Evolutionary conservation across 805 yeast species (phyloP).

Genomic region (Yarrowia keelungensis): DNA sequence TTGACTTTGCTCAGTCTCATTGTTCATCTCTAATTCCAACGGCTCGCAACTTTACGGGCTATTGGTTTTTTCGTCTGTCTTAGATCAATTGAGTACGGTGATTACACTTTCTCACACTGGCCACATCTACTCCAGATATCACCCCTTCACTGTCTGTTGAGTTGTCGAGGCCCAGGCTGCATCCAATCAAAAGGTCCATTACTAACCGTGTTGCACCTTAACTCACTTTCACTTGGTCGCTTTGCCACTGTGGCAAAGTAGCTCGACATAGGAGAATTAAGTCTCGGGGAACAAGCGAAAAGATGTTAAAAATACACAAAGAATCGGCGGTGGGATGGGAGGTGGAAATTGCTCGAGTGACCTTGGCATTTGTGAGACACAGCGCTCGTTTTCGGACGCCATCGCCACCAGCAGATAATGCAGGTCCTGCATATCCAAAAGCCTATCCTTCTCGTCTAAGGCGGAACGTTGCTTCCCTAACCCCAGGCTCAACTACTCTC

Average conservation of each 20-base stretch:
- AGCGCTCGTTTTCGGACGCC: neutral
- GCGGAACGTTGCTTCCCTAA: slow-evolving; percentile 36
- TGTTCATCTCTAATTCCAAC: slow-evolving; percentile 4
- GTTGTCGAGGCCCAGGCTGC: neutral
- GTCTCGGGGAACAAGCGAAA: neutral
- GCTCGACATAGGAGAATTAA: neutral
- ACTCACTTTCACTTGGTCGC: slow-evolving; percentile 18
- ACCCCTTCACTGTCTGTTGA: neutral
- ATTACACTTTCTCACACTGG: neutral
- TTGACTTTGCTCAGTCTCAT: slow-evolving; percentile 4
- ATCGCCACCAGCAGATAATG: slow-evolving; percentile 13
- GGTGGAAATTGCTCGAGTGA: neutral
- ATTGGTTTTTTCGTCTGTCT: slow-evolving; percentile 10
- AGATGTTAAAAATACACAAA: neutral
- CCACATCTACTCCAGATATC: too few species aligned
- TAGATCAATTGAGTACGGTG: neutral
- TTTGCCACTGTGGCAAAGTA: slow-evolving; percentile 30
- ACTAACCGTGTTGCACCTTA: slow-evolving; percentile 19
- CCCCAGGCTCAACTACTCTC: slow-evolving; percentile 1
- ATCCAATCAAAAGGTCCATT: slow-evolving; percentile 11
- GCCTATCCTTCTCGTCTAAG: slow-evolving; percentile 36
- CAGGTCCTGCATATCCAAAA: slow-evolving; percentile 23
- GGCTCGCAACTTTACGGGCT: slow-evolving; percentile 13
- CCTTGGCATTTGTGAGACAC: too few species aligned
- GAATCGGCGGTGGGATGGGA: too few species aligned